Evolutionary conservation across 768 basidiomycete genomes (phyloP).

Genomic region (Coprinellus micaceus): DNA sequence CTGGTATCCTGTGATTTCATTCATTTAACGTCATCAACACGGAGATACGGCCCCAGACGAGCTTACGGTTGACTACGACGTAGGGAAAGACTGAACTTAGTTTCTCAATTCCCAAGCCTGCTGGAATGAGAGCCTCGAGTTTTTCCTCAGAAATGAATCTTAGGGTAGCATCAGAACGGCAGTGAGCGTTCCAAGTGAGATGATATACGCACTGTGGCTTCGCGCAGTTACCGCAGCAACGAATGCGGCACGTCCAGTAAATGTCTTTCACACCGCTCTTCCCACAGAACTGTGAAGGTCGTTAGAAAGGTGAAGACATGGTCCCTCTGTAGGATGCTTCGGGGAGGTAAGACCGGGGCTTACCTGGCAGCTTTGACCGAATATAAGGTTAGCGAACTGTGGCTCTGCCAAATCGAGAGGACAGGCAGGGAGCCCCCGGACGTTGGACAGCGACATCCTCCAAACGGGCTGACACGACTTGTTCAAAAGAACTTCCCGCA

Average conservation of each 20-base stretch:
- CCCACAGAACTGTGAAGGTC: conserved; percentile 28
- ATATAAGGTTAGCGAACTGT: conserved; percentile 43
- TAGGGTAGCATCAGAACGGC: not conserved
- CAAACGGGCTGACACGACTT: conserved; percentile 32
- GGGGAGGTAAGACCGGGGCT: conserved; percentile 10
- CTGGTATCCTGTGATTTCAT: not conserved
- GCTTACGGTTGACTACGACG: conserved; percentile 19
- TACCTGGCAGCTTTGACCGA: conserved; percentile 43
- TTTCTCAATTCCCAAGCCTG: conserved; percentile 22
- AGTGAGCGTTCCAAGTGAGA: no score
- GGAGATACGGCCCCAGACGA: not conserved
- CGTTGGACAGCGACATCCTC: conserved; percentile 28
- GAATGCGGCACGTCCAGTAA: conserved; percentile 34
- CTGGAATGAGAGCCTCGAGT: conserved; percentile 22
- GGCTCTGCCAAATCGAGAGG: conserved; percentile 43
- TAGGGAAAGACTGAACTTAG: conserved; percentile 30
- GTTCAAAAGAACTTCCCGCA: conserved; percentile 39
- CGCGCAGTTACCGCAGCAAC: conserved; percentile 35
- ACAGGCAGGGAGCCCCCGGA: conserved; percentile 37
- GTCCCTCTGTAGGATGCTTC: no score
- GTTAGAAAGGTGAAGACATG: no score
- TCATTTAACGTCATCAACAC: no score
- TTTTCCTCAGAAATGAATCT: conserved; percentile 30
- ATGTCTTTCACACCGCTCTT: conserved; percentile 26
- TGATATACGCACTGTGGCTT: conserved; percentile 30